These are phyloP conservation scores for Pythium grandisporangium DNA, from an alignment of 352 stramenopile genomes.

Conservation along the genomic window DNA sequence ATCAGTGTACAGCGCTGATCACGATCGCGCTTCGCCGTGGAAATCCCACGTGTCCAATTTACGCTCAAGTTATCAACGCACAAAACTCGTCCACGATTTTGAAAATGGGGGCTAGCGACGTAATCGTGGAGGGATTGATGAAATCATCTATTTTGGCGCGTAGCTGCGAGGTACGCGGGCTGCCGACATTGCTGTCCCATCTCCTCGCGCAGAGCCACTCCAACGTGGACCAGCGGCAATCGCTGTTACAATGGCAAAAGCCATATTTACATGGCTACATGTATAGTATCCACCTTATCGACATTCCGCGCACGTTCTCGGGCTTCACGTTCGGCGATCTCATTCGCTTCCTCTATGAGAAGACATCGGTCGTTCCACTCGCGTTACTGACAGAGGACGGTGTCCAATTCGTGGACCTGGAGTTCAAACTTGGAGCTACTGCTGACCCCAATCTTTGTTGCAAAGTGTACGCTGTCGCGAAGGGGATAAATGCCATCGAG, in stretches of 20 bases:
- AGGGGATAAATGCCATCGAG: slow-evolving; percentile 42
- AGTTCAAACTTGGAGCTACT: slow-evolving; percentile 68
- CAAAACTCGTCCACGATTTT: slow-evolving; percentile 52
- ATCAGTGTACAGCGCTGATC: slow-evolving; percentile 63
- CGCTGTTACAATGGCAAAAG: slow-evolving; percentile 50
- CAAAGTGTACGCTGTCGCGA: slow-evolving; percentile 71
- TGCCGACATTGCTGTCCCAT: slow-evolving; percentile 63
- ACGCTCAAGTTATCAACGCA: slow-evolving; percentile 66
- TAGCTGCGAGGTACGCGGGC: slow-evolving; percentile 53
- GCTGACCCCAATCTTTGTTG: slow-evolving; percentile 72
- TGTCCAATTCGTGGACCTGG: slow-evolving; percentile 61
- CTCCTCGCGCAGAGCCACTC: slow-evolving; percentile 43
- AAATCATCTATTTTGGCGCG: slow-evolving; percentile 65
- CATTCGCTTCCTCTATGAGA: slow-evolving; percentile 74
- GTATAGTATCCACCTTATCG: slow-evolving; percentile 64
- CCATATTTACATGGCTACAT: slow-evolving; percentile 62
- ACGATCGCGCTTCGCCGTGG: slow-evolving; percentile 64
- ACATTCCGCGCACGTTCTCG: slow-evolving; percentile 73
- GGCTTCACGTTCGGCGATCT: slow-evolving; percentile 73
- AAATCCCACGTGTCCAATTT: slow-evolving; percentile 67
- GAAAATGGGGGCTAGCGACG: slow-evolving; percentile 67
- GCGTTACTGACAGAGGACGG: slow-evolving; percentile 58
- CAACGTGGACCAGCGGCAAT: slow-evolving; percentile 42
- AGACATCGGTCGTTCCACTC: slow-evolving; percentile 48
- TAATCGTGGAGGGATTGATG: slow-evolving; percentile 56